These are phyloP conservation scores for Craspedostauros australis DNA, from an alignment of 108 stramenopile genomes.

Conservation along the genomic window DNA sequence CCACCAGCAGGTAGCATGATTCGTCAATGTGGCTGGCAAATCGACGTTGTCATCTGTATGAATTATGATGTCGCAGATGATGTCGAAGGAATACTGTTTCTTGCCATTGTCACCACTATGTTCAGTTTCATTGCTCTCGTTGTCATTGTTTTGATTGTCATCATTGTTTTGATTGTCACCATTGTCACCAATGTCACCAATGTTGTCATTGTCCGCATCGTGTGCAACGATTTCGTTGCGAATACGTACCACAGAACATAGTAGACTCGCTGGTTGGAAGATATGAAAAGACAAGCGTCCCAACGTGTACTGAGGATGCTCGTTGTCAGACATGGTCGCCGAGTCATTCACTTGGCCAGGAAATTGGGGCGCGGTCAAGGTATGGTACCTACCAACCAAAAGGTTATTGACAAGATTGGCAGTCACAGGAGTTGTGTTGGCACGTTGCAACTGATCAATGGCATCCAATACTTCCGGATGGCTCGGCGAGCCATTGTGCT, in stretches of 20 bases:
- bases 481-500: too few relatives aligned
- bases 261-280: conserved; percentile 39
- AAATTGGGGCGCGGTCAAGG: conserved; percentile 36
- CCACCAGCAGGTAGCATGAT: conserved; percentile 24
- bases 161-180: too few relatives aligned
- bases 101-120: too few relatives aligned
- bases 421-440: too few relatives aligned
- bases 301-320: conserved; percentile 47
- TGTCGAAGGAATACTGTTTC: conserved; percentile 19
- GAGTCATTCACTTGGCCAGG: conserved; percentile 35
- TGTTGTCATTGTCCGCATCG: neutral
- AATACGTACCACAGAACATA: conserved; percentile 32
- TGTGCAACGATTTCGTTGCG: conserved; percentile 17
- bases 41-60: conserved; percentile 28
- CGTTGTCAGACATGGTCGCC: too few relatives aligned
- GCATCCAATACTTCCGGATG: too few relatives aligned
- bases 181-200: too few relatives aligned
- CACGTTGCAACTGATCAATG: too few relatives aligned
- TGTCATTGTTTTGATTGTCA: too few relatives aligned
- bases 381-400: too few relatives aligned
- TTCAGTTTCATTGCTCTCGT: too few relatives aligned
- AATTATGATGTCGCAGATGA: conserved; percentile 24
- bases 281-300: conserved; percentile 49
- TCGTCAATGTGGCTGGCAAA: conserved; percentile 32
- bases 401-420: too few relatives aligned